Base-by-base conservation (phyloP, 495 filamentous ascomycete genomes). In the Tuber calosporum region DNA sequence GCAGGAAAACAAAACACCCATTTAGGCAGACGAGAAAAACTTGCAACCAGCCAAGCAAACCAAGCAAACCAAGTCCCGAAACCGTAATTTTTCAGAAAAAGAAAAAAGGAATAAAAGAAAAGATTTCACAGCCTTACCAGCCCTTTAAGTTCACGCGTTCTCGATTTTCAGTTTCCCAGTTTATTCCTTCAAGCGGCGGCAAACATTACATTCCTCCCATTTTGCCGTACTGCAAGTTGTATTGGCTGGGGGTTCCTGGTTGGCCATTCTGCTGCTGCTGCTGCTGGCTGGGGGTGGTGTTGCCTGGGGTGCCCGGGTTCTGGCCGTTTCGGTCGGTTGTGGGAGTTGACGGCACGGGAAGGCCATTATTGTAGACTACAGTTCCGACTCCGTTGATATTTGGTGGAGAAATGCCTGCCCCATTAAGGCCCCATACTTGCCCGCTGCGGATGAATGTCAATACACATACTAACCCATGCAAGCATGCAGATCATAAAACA, bases 381-480 rank as follows among this genome's bases (percentile, higher is more conserved):
- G 76, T 73, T n/a, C 77, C 77, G 36, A 62, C 77, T n/a, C 77
- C 77, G 42, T 79, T 79, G 73, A 79, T 79, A 15, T 78, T 78
- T 58, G 76, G 76, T 20, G 76, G 76, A 11, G 77, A 75, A 30
- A 79, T 79, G 1, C 77, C 77, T 8, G 77, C 72, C 22, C 79
- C 79, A 38, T 81, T 81, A 30, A 81, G 77, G n/a, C 80, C 80
- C 80, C 80, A 81, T n/a, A 81, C 80, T 69, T 81, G 80, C 30
- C 80, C 80, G 26, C 80, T 81, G 53, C 15, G 34, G 30, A 22
- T 37, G 30, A 15, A 40, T 48, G 36, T 58, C 37, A 72, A 37
- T 41, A 34, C 19, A 45, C 72, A 42, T 41, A 36, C 15, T 7
- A 17, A 69, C 20, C 34, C 20, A n/a, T 53, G 3, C 26, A 74